phyloP scores from a whole-genome alignment of 108 stramenopile species.

The Pseudonitzschia multiseries region DNA sequence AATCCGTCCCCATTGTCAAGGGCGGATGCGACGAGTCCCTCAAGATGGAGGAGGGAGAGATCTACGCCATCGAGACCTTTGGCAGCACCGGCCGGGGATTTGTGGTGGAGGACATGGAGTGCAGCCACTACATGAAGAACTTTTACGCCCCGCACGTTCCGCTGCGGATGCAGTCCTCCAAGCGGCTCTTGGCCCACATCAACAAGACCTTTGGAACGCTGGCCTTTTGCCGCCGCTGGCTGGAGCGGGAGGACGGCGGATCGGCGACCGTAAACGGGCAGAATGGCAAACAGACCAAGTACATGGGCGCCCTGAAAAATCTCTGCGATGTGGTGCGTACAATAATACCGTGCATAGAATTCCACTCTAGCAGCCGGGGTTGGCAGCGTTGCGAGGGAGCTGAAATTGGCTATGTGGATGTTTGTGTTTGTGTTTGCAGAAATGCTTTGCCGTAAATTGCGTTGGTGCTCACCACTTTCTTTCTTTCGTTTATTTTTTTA shows the following conservation, averaged over 20 bases:
- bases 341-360: too few species aligned
- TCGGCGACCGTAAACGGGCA: constrained; percentile 82
- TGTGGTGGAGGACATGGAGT: constrained; percentile 97
- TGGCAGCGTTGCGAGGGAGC: too few species aligned
- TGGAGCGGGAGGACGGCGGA: constrained; percentile 96
- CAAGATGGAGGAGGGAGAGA: constrained; percentile 98
- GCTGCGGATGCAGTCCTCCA: constrained; percentile 88
- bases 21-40: constrained; percentile 87
- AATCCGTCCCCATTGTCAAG: constrained; percentile 97
- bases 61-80: constrained; percentile 99
- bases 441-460: too few species aligned
- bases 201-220: constrained; percentile 99
- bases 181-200: constrained; percentile 93
- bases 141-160: constrained; percentile 96
- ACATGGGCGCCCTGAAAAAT: constrained; percentile 97
- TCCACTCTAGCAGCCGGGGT: too few species aligned
- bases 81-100: constrained; percentile 95
- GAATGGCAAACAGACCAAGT: constrained; percentile 93
- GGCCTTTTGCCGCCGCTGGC: constrained; percentile 98
- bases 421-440: too few species aligned
- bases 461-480: neutral
- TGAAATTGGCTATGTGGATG: too few species aligned
- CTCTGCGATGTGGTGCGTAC: constrained; percentile 85
- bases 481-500: neutral
- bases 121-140: constrained; percentile 98